phyloP scores from a whole-genome alignment of 2,329 filamentous ascomycete genomes.

The Amphichorda felina region DNA sequence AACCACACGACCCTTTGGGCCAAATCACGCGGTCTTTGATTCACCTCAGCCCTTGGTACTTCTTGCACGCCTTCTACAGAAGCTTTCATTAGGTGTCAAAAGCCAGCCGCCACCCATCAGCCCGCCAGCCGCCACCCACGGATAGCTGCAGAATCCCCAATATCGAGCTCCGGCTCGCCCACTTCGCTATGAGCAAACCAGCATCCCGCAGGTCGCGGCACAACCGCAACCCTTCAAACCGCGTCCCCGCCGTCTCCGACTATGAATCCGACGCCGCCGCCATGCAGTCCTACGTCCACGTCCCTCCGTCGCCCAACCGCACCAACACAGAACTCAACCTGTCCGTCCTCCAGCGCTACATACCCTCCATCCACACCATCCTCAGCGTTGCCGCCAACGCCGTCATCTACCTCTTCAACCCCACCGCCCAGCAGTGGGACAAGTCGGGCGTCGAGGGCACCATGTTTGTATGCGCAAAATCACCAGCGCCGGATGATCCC shows the following conservation, averaged over 20 bases:
- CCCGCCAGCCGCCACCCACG: too few relatives aligned
- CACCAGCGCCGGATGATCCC: constrained; percentile 23
- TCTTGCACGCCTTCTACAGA: too few relatives aligned
- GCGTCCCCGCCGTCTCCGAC: constrained; percentile 35
- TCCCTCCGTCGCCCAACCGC: constrained; percentile 38
- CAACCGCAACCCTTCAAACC: constrained; percentile 26
- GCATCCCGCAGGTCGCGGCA: constrained; percentile 28
- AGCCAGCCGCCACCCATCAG: too few relatives aligned
- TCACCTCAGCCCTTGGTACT: too few relatives aligned
- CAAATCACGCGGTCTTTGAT: too few relatives aligned
- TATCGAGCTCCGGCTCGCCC: too few relatives aligned
- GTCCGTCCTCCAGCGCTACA: constrained; percentile 69
- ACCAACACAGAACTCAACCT: constrained; percentile 83
- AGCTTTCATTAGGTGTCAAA: too few relatives aligned
- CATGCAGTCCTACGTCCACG: constrained; percentile 19
- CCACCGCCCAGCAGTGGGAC: constrained; percentile 60
- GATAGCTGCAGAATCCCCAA: too few relatives aligned
- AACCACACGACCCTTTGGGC: too few relatives aligned
- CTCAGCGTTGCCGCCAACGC: constrained; percentile 75
- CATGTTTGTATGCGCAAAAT: constrained; percentile 70
- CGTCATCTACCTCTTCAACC: constrained; percentile 71
- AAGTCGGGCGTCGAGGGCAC: constrained; percentile 79
- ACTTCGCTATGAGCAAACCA: constrained; percentile 27
- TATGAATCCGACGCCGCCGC: constrained; percentile 54
- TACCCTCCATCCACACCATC: constrained; percentile 61